Evolutionary conservation across 129 eudicot species (phyloP), one percentile per base, ranked within the genome.

Genomic region (Silybum marianum): DNA sequence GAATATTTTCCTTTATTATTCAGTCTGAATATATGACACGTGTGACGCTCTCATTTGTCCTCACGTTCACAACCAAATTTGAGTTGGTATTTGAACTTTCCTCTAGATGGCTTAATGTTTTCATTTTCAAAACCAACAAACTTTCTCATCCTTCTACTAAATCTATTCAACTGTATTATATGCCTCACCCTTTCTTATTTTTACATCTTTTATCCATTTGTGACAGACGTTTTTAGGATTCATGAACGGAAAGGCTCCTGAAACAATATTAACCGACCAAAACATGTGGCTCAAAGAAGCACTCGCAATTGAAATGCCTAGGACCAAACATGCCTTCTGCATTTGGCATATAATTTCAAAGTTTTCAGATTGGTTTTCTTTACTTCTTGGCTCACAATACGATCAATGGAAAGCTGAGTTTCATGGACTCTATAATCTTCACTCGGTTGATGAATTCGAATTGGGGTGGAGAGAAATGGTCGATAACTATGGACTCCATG

Each of bases 221-320:
- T 87, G 80, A 44, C 92, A 93, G 98, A 87, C 93, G 5, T 91
- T 93, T 87, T 71, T 91, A 85, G 84, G 80, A 69, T 91, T 91
- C 83, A 87, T 93, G 97, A 88, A 88, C 18, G 97, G 90, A 54
- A 93, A 93, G 78, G 89, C 90, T 81, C 98, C 98, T 16, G 90
- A 88, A 81, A 85, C 98, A 67, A 84, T 91, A 28, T 85, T 93
- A 48, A 93, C 98, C 22, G 98, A 93, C 85, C 97, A 93, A 86
- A 93, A 93, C 87, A 80, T 91, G 88, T 93, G 98, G 94, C 97
- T 93, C 26, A 93, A 93, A 85, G 98, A 93, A 86, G 94, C 97
- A 54, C 65, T 93, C 73, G 88, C 90, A 34, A 58, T 68, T 74
- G 98, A 91, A 83, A 81, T 89, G 87, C 93, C 98, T 39, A 85